Conservation (phyloP, 1,284 basidiomycete genomes). For the Thelephora terrestris region DNA sequence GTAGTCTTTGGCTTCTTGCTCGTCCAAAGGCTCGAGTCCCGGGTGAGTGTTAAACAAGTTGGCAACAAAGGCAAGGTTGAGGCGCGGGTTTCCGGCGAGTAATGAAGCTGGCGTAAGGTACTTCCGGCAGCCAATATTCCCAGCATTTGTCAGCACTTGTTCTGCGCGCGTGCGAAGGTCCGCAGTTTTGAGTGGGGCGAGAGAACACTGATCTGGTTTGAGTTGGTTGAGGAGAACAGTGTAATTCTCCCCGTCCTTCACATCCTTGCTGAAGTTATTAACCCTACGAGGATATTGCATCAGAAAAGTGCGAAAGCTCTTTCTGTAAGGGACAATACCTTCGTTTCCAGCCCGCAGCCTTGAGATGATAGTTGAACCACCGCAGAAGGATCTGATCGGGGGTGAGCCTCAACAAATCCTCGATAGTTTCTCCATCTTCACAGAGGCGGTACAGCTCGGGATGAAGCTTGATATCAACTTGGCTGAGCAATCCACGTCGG, state of each 20-base stretch:
- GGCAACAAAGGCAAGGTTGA: constrained; percentile 97
- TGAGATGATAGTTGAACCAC: constrained; percentile 99
- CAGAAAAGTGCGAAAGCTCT: background rate
- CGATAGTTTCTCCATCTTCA: constrained; percentile 94
- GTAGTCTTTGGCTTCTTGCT: constrained; percentile 77
- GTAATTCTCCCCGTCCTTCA: constrained; percentile 95
- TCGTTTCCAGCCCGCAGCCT: constrained; percentile 86
- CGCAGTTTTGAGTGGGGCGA: constrained; percentile 78
- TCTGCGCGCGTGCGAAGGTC: constrained; percentile 84
- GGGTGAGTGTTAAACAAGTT: constrained; percentile 99
- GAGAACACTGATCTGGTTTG: constrained; percentile 89
- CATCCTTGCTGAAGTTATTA: constrained; percentile 96
- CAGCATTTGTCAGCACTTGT: constrained; percentile 86
- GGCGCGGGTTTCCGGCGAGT: constrained; percentile 91
- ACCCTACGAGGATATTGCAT: constrained; percentile 44
- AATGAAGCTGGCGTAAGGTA: constrained; percentile 91
- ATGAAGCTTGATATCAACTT: constrained; percentile 97
- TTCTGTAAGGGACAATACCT: constrained; percentile 32
- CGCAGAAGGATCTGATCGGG: constrained; percentile 94
- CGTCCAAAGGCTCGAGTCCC: constrained; percentile 86
- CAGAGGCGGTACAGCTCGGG: constrained; percentile 94
- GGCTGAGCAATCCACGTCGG: constrained; percentile 83
- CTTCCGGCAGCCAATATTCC: constrained; percentile 88
- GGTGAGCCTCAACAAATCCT: constrained; percentile 87
- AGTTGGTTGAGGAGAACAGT: constrained; percentile 93